Percentiles rank a stretch among this genome's conserved stretches.
Conservation (phyloP, 192 early-diverging fungal species). For the Gryganskiella cystojenkinii region DNA sequence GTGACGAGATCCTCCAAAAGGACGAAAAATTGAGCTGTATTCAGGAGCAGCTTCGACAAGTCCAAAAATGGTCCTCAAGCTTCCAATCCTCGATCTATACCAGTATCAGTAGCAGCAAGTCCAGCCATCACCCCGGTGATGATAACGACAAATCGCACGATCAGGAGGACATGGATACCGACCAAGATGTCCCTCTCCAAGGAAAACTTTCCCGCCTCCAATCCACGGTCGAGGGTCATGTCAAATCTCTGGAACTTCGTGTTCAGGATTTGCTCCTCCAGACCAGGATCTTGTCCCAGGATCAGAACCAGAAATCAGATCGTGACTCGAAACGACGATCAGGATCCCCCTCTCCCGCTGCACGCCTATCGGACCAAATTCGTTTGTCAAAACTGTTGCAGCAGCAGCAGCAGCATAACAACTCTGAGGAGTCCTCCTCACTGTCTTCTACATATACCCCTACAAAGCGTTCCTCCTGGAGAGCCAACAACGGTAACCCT, state of each 20-base stretch:
- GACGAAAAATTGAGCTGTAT: constrained; percentile 14
- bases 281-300: constrained; percentile 2
- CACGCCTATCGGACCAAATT: not conserved
- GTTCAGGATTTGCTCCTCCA: constrained; percentile 1
- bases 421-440: not conserved
- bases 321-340: not conserved
- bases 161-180: too few relatives aligned
- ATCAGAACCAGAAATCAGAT: not conserved
- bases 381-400: not conserved
- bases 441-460: not conserved
- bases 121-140: too few relatives aligned
- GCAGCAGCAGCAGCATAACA: not conserved
- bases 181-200: not conserved
- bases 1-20: constrained; percentile 29
- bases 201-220: constrained; percentile 1
- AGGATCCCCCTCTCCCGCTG: not conserved
- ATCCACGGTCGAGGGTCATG: constrained; percentile 19
- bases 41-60: not conserved
- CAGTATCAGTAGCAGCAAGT: too few relatives aligned
- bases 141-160: too few relatives aligned
- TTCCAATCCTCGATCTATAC: too few relatives aligned
- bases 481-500: too few relatives aligned
- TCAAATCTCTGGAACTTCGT: constrained; percentile 16
- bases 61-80: too few relatives aligned
- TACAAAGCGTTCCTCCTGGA: not conserved